Conservation (phyloP, 805 yeast genomes). For the Zygosaccharomyces lentus region DNA sequence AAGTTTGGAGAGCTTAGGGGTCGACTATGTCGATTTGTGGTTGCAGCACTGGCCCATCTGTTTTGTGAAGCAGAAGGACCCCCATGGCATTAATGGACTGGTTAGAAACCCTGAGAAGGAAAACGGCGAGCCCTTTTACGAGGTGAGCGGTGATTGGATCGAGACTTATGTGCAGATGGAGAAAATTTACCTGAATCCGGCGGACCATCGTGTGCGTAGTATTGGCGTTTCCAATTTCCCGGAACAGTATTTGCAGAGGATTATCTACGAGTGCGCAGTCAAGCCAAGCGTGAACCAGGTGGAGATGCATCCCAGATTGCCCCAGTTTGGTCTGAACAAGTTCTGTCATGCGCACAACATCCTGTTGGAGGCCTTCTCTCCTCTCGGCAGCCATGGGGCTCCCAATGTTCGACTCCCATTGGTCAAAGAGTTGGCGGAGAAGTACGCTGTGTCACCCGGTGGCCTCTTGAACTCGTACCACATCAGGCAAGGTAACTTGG, state of each 20-base stretch:
- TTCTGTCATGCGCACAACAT: constrained; percentile 52
- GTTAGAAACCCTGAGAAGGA: constrained; percentile 31
- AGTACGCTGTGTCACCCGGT: constrained; percentile 49
- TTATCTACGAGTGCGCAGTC: constrained; percentile 42
- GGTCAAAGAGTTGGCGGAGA: constrained; percentile 50
- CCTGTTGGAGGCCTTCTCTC: constrained; percentile 53
- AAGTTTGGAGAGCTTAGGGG: constrained; percentile 55
- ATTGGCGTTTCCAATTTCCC: constrained; percentile 59
- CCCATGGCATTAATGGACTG: constrained; percentile 22
- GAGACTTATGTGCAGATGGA: constrained; percentile 54
- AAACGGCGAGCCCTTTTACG: constrained; percentile 36
- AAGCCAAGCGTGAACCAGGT: constrained; percentile 56
- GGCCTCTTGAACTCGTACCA: constrained; percentile 63
- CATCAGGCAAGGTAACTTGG: constrained; percentile 55
- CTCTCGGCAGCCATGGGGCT: constrained; percentile 63
- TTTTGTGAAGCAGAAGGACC: constrained; percentile 30
- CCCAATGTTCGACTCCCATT: constrained; percentile 53
- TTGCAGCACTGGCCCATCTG: constrained; percentile 78
- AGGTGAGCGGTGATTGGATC: constrained; percentile 40
- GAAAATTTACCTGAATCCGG: constrained; percentile 26
- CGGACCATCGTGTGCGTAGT: constrained; percentile 45
- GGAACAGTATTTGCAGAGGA: constrained; percentile 37
- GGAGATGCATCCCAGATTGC: constrained; percentile 71
- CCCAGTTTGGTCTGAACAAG: constrained; percentile 54
- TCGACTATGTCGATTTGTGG: constrained; percentile 73